Evolutionary conservation across 1,284 basidiomycete species (phyloP), one percentile per base, ranked within the genome.

Genomic region (Ganoderma sinense): DNA sequence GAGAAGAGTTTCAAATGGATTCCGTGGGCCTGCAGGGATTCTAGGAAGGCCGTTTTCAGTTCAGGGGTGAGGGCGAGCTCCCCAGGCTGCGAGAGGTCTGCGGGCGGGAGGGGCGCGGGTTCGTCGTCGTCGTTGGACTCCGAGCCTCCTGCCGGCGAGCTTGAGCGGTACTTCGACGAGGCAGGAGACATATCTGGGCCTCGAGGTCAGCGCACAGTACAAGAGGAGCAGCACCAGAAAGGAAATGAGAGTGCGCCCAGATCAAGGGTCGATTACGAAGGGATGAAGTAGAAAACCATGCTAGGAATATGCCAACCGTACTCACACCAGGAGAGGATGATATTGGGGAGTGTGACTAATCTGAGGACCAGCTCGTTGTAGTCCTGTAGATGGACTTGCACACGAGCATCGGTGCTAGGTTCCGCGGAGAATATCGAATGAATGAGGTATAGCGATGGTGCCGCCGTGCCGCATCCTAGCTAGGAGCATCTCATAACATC

Each of bases 401-500:
- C 77, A 4, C 87, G 82, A 0, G 90, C 91, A 58, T 81, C 81
- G 16, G 62, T 31, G 29, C 61, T 23, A 69, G 74, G 48, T 75
- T 68, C 64, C 5, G 76, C 77, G 3, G 83, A 81, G 61, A 97
- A 88, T 6, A 97, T 77, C 40, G 86, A 81, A 11, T 86, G 84
- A 0, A 98, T 83, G 62, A 97, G 80, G 75, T 90, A 95, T 7
- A 95, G 82, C 0, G 92, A 90, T 0, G 97, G 97, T 0, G 98
- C 80, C 0, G 93, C 94, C 0, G 97, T 98, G 7, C 97, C 97
- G 78, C 97, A 99, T 0, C 97, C 97, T 63, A 98, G 80, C 94
- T 97, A 69, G 2, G 39, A 10, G 20, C 48, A 31, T 33, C 43
- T 72, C 65, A 61, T 48, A 4, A 43, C 29, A 1, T 51, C 13